Evolutionary conservation across 345 rosid species (phyloP), one percentile per base, ranked within the genome.

Genomic region (Syzygium jambos): DNA sequence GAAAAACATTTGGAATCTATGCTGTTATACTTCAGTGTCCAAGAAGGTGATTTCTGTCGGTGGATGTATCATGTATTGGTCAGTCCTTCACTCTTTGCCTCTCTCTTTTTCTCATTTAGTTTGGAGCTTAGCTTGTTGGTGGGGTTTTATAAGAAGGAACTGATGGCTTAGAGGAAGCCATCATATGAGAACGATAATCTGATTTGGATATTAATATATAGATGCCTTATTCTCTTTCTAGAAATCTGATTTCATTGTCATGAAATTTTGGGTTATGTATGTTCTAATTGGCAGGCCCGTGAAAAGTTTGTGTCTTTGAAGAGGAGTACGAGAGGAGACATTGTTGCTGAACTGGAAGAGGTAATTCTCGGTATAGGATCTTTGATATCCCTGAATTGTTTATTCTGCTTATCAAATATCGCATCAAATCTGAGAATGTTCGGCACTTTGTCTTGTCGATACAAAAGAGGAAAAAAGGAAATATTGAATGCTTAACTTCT

Each of bases 321-420:
- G 92, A 96, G 93, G 93, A 96, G 90, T 91, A 90, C 98, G 51
- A 91, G 92, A 82, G 95, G 90, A 78, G 98, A 95, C 84, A 89
- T 95, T 89, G 91, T 96, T 92, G 95, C 95, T 29, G 97, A 93
- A 89, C 90, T 95, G 84, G 99, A 96, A 93, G 98, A 95, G 98
- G 99, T 95, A 93, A 55, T 29, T 90, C 55, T 73, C 43, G 80
- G 38, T 38, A 38, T 73, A 34, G 80, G 80, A 73, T 73, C 80
- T 73, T 73, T 73, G 27, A 19, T 73, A 73, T 19, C 25, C 49
- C 80, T 38, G 49, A 73, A 43, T 6, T 86, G 84, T 63, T 43
- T 46, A 63, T 73, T 41, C 46, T 73, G 13, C 49, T 17, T 73
- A 38, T 38, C 2, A 22, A 19, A 34, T 34, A 38, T 34, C 21